Conservation (phyloP, 2,329 filamentous ascomycete species). For the Cladosporium cucumerinum region DNA sequence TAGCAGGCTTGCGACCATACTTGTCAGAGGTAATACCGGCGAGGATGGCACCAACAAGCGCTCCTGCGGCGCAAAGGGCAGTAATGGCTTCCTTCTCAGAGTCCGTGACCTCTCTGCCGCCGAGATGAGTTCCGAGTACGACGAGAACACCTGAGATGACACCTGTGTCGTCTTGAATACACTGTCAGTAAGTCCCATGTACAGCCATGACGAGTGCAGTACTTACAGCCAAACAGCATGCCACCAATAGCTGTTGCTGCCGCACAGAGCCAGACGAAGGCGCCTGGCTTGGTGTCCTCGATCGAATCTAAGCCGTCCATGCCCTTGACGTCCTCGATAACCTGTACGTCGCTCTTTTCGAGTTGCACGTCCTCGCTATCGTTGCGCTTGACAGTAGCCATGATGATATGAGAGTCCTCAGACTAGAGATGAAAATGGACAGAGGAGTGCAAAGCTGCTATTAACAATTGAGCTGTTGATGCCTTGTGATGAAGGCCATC, state of each 20-base stretch:
- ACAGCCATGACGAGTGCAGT: too few species aligned
- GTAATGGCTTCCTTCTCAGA: slow-evolving; percentile 19
- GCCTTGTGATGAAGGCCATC: not conserved
- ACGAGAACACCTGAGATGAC: slow-evolving; percentile 23
- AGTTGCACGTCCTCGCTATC: not conserved
- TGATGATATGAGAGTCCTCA: not conserved
- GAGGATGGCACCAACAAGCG: slow-evolving; percentile 16
- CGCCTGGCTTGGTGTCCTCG: slow-evolving; percentile 22
- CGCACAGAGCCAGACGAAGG: slow-evolving; percentile 20
- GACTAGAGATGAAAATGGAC: not conserved
- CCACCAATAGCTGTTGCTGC: slow-evolving; percentile 22
- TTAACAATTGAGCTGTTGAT: not conserved
- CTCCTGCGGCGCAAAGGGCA: slow-evolving; percentile 17
- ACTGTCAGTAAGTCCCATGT: not conserved
- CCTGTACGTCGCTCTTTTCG: slow-evolving; percentile 7
- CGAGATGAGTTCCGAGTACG: slow-evolving; percentile 2
- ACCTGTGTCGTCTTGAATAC: slow-evolving; percentile 17
- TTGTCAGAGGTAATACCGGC: slow-evolving; percentile 17
- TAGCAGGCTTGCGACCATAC: slow-evolving; percentile 58
- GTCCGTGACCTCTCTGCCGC: slow-evolving; percentile 9
- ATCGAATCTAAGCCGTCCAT: slow-evolving; percentile 19
- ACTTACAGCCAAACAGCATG: slow-evolving; percentile 20
- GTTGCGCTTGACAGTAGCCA: slow-evolving; percentile 6
- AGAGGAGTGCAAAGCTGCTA: not conserved
- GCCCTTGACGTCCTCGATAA: slow-evolving; percentile 14